Percentiles rank a stretch among this genome's conserved stretches.
Evolutionary conservation across 108 stramenopile genomes (phyloP).

Genomic region (Chaetoceros muelleri): DNA sequence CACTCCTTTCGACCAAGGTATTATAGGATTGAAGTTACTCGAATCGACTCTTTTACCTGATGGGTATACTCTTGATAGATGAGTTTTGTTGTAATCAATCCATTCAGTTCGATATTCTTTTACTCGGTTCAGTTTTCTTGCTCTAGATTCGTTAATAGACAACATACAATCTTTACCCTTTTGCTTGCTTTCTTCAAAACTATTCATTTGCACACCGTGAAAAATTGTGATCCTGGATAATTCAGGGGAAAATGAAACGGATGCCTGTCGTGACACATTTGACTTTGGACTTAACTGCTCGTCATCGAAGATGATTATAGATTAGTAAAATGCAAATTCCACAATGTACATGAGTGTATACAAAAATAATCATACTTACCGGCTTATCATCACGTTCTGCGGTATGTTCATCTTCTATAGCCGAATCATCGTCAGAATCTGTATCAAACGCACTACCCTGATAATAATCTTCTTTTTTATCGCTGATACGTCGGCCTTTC

Average conservation of each 20-base stretch:
- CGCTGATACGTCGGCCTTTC: slow-evolving; percentile 55
- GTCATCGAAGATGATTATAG: neutral
- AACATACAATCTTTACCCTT: slow-evolving; percentile 52
- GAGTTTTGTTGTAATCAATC: slow-evolving; percentile 61
- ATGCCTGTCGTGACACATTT: neutral
- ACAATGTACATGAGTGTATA: neutral
- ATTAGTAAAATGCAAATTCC: neutral
- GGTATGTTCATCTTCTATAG: neutral
- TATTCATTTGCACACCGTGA: slow-evolving; percentile 47
- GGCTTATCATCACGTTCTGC: neutral
- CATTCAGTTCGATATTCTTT: slow-evolving; percentile 34
- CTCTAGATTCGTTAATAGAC: slow-evolving; percentile 58
- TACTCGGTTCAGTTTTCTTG: slow-evolving; percentile 25
- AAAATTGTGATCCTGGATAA: slow-evolving; percentile 50
- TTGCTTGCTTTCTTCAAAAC: slow-evolving; percentile 28
- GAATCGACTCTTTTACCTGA: slow-evolving; percentile 76
- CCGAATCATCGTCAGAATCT: neutral
- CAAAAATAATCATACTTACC: no score
- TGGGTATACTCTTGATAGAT: slow-evolving; percentile 85
- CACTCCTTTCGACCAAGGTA: slow-evolving; percentile 82
- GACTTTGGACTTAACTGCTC: neutral
- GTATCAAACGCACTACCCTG: neutral
- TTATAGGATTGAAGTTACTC: slow-evolving; percentile 85
- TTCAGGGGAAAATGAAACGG: slow-evolving; percentile 19
- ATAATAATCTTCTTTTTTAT: neutral